A percentile compares a stretch with the other conserved stretches of the same genome.
Evolutionary conservation across 768 basidiomycete species (phyloP).

Genomic region (Termitomyces sp.): DNA sequence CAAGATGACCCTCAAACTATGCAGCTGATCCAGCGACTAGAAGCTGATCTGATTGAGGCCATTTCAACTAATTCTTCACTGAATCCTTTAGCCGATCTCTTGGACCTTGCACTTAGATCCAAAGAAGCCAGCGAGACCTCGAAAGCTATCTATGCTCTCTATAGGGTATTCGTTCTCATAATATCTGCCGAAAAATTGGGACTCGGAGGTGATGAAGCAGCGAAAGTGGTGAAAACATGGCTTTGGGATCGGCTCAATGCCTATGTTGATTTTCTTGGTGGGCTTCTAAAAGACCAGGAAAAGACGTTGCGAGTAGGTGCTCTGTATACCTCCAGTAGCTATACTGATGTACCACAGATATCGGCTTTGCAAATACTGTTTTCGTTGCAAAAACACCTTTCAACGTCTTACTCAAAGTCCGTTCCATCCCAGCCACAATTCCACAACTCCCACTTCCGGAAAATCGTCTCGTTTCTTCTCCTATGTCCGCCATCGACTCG

Average conservation of each 20-base stretch:
- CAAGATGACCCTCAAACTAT: slow-evolving; percentile 24
- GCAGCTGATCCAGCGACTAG: slow-evolving; percentile 34
- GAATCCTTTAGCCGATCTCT: slow-evolving; percentile 75
- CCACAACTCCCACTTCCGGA: slow-evolving; percentile 65
- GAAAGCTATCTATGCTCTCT: slow-evolving; percentile 79
- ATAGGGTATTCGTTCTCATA: slow-evolving; percentile 39
- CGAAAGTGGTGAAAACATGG: slow-evolving; percentile 74
- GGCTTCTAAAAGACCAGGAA: slow-evolving; percentile 77
- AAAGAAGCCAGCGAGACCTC: slow-evolving; percentile 55
- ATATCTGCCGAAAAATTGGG: slow-evolving; percentile 47
- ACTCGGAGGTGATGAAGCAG: slow-evolving; percentile 46
- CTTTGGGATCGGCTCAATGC: slow-evolving; percentile 69
- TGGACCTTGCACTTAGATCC: slow-evolving; percentile 50
- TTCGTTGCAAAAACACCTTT: slow-evolving; percentile 74
- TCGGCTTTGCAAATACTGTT: slow-evolving; percentile 75
- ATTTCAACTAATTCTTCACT: slow-evolving; percentile 57
- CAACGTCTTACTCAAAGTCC: slow-evolving; percentile 53
- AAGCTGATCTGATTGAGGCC: slow-evolving; percentile 53
- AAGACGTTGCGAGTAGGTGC: slow-evolving; percentile 63
- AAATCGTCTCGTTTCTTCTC: slow-evolving; percentile 57
- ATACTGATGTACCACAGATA: slow-evolving; percentile 35
- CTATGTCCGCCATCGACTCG: slow-evolving; percentile 54
- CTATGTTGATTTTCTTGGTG: slow-evolving; percentile 67
- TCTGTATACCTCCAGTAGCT: not conserved
- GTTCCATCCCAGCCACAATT: slow-evolving; percentile 56